Percentiles rank a stretch among this genome's conserved stretches.
These are phyloP conservation scores for Penicillium chermesinum DNA, from an alignment of 495 filamentous ascomycete species.

Conservation along the genomic window DNA sequence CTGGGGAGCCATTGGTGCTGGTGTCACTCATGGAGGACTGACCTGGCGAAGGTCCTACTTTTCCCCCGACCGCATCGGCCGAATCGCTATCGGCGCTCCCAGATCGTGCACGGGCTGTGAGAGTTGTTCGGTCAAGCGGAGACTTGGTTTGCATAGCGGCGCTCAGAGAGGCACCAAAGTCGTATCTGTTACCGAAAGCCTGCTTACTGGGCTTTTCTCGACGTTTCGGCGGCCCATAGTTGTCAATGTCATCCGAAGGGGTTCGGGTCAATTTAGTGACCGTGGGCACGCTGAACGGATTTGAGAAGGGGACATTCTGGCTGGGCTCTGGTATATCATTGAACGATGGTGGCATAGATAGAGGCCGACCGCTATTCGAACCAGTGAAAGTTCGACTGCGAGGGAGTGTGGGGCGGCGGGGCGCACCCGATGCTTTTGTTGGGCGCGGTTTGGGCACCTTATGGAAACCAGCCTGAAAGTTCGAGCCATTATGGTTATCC, in stretches of 20 bases:
- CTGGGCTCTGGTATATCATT: constrained; percentile 66
- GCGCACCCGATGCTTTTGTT: constrained; percentile 40
- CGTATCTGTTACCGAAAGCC: constrained; percentile 86
- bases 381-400: constrained; percentile 61
- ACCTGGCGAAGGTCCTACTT: constrained; percentile 7
- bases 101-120: constrained; percentile 37
- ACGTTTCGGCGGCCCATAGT: constrained; percentile 43
- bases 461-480: constrained; percentile 89
- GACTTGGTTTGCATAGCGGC: constrained; percentile 66
- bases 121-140: constrained; percentile 48
- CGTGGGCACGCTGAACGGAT: constrained; percentile 50
- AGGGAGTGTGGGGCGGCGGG: constrained; percentile 65
- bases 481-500: constrained; percentile 84
- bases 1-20: constrained; percentile 8
- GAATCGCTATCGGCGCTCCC: constrained; percentile 6
- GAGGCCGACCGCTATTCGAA: constrained; percentile 45
- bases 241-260: constrained; percentile 30
- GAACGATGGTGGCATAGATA: constrained; percentile 56
- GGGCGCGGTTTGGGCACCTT: constrained; percentile 61
- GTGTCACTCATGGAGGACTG: constrained; percentile 18
- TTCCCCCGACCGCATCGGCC: constrained; percentile 11
- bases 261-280: constrained; percentile 39
- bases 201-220: constrained; percentile 60
- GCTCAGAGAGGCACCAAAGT: constrained; percentile 82
- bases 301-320: constrained; percentile 52